Evolutionary conservation across 2,329 filamentous ascomycete genomes (phyloP), one percentile per base, ranked within the genome.

Genomic region (Scedosporium aurantiacum): DNA sequence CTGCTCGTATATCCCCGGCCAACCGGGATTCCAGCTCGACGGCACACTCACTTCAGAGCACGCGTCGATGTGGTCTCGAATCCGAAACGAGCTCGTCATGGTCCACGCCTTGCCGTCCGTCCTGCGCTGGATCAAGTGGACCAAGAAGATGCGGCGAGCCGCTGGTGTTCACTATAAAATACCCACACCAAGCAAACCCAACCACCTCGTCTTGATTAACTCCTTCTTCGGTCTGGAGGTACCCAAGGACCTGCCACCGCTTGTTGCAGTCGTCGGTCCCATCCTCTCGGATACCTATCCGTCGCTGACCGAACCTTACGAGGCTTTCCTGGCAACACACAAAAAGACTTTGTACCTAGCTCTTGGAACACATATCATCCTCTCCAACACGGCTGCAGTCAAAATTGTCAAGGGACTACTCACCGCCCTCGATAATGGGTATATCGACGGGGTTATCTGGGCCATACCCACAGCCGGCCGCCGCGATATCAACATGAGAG

Each of bases 201-300:
- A 76, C 61, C 72, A 77, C 55, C 70, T 79, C 3, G 64, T 75
- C 2, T 67, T 78, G 4, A 71, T 78, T 25, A 78, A 78, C 60
- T 76, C 74, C 0, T 47, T 47, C 21, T 47, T n/a, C 5, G 43
- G 43, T 23, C 67, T 78, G 6, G 76, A 79, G 58, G 67, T 70
- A 1, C 72, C 76, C 0, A 72, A 72, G 23, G 75, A 78, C 61
- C 62, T 78, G 2, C 76, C 76, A 1, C 76, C 76, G 1, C 65
- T 73, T 1, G 69, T 73, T 25, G 67, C 69, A 2, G 63, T 72
- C 1, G 70, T 78, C 2, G 77, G 76, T 0, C 77, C 76, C 1
- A 69, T 78, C 1, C 66, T 78, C 5, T 63, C 68, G 1, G 72
- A 75, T 37, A 63, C 67, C 14, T 76, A 70, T 55, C 66, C 69